Conservation (phyloP, 768 basidiomycete species). For the Tricholoma bakamatsutake region DNA sequence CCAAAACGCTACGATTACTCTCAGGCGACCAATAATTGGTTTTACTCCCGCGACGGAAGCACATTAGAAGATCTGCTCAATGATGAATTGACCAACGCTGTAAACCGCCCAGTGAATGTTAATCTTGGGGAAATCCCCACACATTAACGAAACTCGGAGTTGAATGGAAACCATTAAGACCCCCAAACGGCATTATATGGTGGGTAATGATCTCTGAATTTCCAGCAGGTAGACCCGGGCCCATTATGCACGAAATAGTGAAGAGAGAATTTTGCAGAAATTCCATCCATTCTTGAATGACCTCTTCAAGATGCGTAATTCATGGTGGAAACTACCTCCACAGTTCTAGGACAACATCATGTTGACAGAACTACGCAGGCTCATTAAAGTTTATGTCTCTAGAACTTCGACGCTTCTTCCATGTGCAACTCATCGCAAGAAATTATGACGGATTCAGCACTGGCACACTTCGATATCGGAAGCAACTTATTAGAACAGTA, state of each 20-base stretch:
- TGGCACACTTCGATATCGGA: not conserved
- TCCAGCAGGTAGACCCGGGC: too few species aligned
- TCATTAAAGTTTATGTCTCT: not conserved
- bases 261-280: not conserved
- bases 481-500: not conserved
- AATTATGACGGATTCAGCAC: not conserved
- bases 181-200: not conserved
- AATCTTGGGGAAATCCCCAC: conserved; percentile 11
- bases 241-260: not conserved
- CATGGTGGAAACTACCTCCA: not conserved
- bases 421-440: not conserved
- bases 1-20: conserved; percentile 89
- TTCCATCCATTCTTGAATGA: not conserved
- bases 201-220: not conserved
- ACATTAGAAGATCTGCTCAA: conserved; percentile 60
- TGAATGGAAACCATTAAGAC: not conserved
- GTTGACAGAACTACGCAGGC: not conserved
- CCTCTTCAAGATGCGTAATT: not conserved
- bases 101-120: conserved; percentile 27
- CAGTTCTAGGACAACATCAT: too few species aligned
- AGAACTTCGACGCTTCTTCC: too few species aligned
- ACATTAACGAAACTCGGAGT: not conserved
- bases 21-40: conserved; percentile 53
- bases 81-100: conserved; percentile 48
- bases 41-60: conserved; percentile 65